Percentiles rank a stretch among this genome's conserved stretches.
phyloP scores from a whole-genome alignment of 805 yeast genomes.

The Brettanomyces bruxellensis region DNA sequence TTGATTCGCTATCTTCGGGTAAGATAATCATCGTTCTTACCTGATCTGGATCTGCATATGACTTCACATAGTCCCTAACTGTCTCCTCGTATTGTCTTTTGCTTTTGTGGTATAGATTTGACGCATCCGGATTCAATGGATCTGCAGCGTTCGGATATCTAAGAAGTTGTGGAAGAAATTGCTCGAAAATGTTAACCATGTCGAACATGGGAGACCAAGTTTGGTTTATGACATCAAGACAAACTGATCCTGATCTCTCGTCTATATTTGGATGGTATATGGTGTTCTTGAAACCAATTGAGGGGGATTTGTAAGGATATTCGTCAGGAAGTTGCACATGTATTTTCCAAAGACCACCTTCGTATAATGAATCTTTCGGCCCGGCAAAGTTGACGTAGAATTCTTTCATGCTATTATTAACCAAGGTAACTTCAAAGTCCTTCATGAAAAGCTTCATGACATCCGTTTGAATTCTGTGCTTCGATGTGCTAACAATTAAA shows the following conservation, averaged over 20 bases:
- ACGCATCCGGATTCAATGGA: constrained; percentile 88
- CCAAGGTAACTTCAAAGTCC: constrained; percentile 77
- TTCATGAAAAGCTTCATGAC: constrained; percentile 95
- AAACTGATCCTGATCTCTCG: constrained; percentile 82
- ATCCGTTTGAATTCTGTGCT: constrained; percentile 83
- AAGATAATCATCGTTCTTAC: constrained; percentile 9
- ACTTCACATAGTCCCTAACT: constrained; percentile 65
- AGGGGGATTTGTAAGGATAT: constrained; percentile 92
- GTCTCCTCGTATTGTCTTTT: constrained; percentile 55
- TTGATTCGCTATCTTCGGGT: constrained; percentile 1
- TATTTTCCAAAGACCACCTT: constrained; percentile 82
- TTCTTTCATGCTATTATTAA: constrained; percentile 80
- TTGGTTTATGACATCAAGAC: constrained; percentile 92
- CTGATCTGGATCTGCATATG: constrained; percentile 45
- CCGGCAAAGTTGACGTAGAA: constrained; percentile 80
- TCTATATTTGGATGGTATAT: constrained; percentile 96
- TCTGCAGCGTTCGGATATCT: constrained; percentile 92
- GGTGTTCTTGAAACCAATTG: constrained; percentile 86
- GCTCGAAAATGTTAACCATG: constrained; percentile 80
- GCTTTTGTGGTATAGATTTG: constrained; percentile 65
- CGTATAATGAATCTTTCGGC: constrained; percentile 81
- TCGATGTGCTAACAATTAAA: constrained; percentile 40
- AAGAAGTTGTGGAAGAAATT: constrained; percentile 84
- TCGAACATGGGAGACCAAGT: constrained; percentile 99
- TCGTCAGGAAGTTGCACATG: constrained; percentile 93